Percentiles rank a stretch among this genome's conserved stretches.
Evolutionary conservation across 805 yeast genomes (phyloP).

Genomic region (Candida arabinofermentans): DNA sequence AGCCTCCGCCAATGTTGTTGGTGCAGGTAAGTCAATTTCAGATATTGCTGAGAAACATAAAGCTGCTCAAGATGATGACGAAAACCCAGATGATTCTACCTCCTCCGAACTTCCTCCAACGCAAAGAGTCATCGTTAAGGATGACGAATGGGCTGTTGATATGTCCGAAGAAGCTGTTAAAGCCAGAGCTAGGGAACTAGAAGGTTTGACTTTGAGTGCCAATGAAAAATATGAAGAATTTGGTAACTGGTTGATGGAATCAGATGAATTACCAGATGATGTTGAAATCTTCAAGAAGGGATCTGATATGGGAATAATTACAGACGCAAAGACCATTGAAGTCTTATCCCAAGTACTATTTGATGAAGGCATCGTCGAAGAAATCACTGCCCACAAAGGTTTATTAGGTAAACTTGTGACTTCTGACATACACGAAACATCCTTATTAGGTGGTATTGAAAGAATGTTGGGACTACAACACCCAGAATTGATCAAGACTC

Average conservation of each 20-base stretch:
- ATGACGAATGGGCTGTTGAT: conserved; percentile 97
- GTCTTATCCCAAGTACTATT: conserved; percentile 90
- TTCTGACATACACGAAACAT: conserved; percentile 69
- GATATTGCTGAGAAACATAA: conserved; percentile 63
- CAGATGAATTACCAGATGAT: conserved; percentile 63
- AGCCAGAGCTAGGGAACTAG: conserved; percentile 85
- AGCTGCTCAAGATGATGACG: conserved; percentile 32
- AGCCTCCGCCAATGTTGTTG: conserved; percentile 84
- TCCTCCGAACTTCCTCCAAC: conserved; percentile 50
- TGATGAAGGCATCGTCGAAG: conserved; percentile 67
- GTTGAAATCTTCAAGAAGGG: conserved; percentile 92
- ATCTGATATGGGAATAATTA: conserved; percentile 66
- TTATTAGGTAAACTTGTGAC: conserved; percentile 74
- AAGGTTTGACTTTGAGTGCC: conserved; percentile 49
- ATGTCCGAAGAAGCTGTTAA: conserved; percentile 94
- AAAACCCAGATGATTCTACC: conserved; percentile 33
- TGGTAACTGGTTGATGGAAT: conserved; percentile 82
- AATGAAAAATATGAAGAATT: conserved; percentile 61
- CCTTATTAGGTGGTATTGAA: conserved; percentile 94
- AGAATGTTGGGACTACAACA: conserved; percentile 83
- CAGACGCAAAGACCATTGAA: conserved; percentile 74
- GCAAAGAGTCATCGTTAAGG: conserved; percentile 64
- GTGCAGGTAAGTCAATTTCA: conserved; percentile 78
- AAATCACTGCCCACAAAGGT: conserved; percentile 76
- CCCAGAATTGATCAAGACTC: conserved; percentile 58